Base-by-base conservation (phyloP, 139 green algal genomes). In the Micromonas commoda region DNA sequence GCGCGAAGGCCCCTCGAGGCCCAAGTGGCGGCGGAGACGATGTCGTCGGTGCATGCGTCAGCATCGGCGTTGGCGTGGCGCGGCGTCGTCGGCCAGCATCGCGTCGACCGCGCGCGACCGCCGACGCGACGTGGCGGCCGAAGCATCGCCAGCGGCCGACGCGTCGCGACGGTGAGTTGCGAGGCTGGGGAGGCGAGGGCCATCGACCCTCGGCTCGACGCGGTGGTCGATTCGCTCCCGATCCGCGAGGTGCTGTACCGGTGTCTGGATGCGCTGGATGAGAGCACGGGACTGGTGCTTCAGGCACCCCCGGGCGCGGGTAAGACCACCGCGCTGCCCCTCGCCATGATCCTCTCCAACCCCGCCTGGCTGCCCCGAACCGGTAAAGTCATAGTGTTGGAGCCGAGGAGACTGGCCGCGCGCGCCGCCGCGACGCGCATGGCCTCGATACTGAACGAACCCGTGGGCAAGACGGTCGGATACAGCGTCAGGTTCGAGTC, bases 321-420 rank as follows among this genome's bases (percentile, higher is more conserved):
- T 26, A 92, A 92, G 76, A 92, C 88, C 4, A 92, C 88, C 0
- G 77, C 80, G n/a, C 79, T 92, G 3, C 88, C 88, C 4, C 78
- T 92, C 53, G 85, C 85, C 0, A 23, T 90, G 70, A 77, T 89
- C 71, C 19, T 71, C 6, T 80, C 85, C 60, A 23, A 68, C 16
- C 82, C 86, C 2, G 37, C 54, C 23, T 71, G 64, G 64, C 0
- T 92, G 86, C 76, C 51, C 28, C 16, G 53, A 23, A 21, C 29
- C 29, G 66, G 66, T n/a, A 72, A 29, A 29, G 63, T 79, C 26
- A 3, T 79, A 73, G 82, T 92, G 23, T 54, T 91, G 51, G 89
- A 91, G 81, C 89, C 89, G 13, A 74, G 89, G 35, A 84, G 87
- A 21, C 83, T 92, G 53, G 89, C 89, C 0, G 89, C 89, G 45